Evolutionary conservation across 345 rosid species (phyloP).

Genomic region (Populus davidiana): DNA sequence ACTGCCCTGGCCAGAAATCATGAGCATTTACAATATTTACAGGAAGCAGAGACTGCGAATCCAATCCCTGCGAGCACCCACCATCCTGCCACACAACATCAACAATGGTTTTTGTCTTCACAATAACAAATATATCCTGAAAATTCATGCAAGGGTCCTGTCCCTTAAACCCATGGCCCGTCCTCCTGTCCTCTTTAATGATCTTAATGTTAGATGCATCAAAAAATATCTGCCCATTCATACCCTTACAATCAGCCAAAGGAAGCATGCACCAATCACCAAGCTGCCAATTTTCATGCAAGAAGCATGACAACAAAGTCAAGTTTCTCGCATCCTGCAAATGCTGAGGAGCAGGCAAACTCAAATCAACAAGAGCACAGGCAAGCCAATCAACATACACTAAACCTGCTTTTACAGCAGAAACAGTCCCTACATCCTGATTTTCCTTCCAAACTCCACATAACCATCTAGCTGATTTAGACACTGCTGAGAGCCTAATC

Average conservation of each 20-base stretch:
- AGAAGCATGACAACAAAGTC: slow-evolving; percentile 56
- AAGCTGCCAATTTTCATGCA: slow-evolving; percentile 86
- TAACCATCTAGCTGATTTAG: slow-evolving; percentile 68
- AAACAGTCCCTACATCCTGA: slow-evolving; percentile 65
- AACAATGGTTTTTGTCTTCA: slow-evolving; percentile 59
- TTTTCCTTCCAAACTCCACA: slow-evolving; percentile 70
- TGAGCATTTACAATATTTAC: slow-evolving; percentile 57
- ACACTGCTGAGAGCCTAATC: slow-evolving; percentile 41
- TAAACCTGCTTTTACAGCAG: slow-evolving; percentile 53
- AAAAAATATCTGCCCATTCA: slow-evolving; percentile 22
- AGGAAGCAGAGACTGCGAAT: slow-evolving; percentile 60
- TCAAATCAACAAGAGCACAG: slow-evolving; percentile 39
- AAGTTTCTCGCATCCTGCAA: slow-evolving; percentile 55
- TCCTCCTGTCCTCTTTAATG: slow-evolving; percentile 17
- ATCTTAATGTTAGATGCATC: slow-evolving; percentile 21
- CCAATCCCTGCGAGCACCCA: slow-evolving; percentile 46
- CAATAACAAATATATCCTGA: slow-evolving; percentile 51
- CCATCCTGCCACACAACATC: slow-evolving; percentile 93
- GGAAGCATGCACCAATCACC: slow-evolving; percentile 90
- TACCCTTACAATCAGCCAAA: slow-evolving; percentile 26
- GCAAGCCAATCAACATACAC: slow-evolving; percentile 85
- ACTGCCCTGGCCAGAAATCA: slow-evolving; percentile 92
- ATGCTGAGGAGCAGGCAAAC: slow-evolving; percentile 44
- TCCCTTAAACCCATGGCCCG: slow-evolving; percentile 38
- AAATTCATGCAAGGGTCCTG: slow-evolving; percentile 22